Conservation (phyloP, 768 basidiomycete species). For the Leccinellum luteum region DNA sequence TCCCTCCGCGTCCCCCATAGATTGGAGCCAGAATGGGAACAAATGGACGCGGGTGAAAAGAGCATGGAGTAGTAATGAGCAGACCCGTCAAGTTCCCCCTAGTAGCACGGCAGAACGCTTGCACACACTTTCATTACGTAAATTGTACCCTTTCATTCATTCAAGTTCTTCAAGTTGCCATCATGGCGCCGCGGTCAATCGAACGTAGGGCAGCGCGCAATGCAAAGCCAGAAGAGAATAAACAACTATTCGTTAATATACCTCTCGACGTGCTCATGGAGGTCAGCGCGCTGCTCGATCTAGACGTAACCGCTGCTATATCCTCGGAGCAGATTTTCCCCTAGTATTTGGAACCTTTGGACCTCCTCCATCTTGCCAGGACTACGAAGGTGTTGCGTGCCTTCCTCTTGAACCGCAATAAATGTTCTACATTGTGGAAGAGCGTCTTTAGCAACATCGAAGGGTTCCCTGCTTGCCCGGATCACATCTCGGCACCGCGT, state of each 20-base stretch:
- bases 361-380: constrained; percentile 33
- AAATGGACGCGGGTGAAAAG: too few species aligned
- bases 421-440: constrained; percentile 26
- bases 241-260: constrained; percentile 2
- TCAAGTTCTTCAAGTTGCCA: too few species aligned
- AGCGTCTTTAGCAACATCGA: constrained; percentile 18
- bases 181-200: constrained; percentile 3
- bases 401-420: constrained; percentile 23
- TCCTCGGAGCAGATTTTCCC: constrained; percentile 18
- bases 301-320: neutral
- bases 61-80: too few species aligned
- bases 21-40: too few species aligned
- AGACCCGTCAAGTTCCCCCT: too few species aligned
- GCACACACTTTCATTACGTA: neutral
- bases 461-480: constrained; percentile 26
- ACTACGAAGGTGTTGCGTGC: constrained; percentile 29
- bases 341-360: constrained; percentile 29
- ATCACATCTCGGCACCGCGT: constrained; percentile 28
- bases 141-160: neutral
- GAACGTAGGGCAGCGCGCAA: neutral
- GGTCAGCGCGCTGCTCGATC: constrained; percentile 1
- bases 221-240: neutral
- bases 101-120: too few species aligned
- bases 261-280: constrained; percentile 16
- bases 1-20: too few species aligned